These are phyloP conservation scores for Isatis tinctoria DNA, from an alignment of 345 rosid species.

Conservation along the genomic window DNA sequence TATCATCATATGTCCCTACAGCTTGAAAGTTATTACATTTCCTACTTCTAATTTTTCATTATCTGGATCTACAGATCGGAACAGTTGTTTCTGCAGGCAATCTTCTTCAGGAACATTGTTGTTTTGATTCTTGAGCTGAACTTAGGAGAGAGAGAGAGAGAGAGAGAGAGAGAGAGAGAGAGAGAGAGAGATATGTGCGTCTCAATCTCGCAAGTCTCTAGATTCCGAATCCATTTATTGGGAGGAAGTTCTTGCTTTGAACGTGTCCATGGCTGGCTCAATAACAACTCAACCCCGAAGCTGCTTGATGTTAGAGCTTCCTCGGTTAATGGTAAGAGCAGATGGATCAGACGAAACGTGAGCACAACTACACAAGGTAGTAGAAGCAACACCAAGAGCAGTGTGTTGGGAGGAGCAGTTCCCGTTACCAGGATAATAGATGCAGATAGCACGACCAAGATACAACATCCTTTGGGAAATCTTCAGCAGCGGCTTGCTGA, in stretches of 20 bases:
- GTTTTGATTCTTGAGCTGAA: conserved; percentile 33
- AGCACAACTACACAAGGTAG: conserved; percentile 40
- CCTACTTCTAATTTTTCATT: not conserved
- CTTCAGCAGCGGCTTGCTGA: conserved; percentile 50
- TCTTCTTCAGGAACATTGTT: conserved; percentile 27
- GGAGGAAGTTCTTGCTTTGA: conserved; percentile 36
- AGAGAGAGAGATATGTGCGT: conserved; percentile 43
- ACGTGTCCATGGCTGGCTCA: conserved; percentile 37
- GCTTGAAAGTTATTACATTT: not conserved
- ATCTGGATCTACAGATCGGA: conserved; percentile 30
- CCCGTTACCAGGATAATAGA: conserved; percentile 40
- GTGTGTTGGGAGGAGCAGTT: conserved; percentile 40
- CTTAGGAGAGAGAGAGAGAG: not conserved
- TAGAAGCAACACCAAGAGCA: conserved; percentile 33
- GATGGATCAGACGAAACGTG: conserved; percentile 53
- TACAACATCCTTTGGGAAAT: conserved; percentile 38
- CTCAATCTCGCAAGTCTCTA: conserved; percentile 63
- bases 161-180: not conserved
- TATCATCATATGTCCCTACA: not conserved
- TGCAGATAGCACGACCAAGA: conserved; percentile 30
- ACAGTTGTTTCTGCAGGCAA: not conserved
- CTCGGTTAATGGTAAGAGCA: conserved; percentile 50
- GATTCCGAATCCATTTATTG: conserved; percentile 44
- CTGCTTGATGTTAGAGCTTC: conserved; percentile 40
- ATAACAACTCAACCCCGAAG: conserved; percentile 33